These are phyloP conservation scores for Podosphaera xanthii DNA, from an alignment of 2,329 filamentous ascomycete species.

Conservation along the genomic window DNA sequence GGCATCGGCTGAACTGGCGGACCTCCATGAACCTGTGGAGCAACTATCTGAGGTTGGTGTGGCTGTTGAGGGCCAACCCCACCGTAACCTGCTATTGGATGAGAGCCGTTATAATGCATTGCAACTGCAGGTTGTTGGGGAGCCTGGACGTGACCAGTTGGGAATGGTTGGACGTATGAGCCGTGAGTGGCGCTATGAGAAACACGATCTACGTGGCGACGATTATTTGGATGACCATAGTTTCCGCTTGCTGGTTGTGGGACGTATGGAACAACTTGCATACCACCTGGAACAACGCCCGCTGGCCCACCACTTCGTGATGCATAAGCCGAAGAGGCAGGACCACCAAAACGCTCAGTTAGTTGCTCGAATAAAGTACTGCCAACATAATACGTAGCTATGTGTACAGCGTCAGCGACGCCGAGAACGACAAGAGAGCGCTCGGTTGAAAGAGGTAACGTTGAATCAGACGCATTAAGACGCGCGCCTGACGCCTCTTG, in stretches of 20 bases:
- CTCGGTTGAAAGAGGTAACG: conserved; percentile 83
- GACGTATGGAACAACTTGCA: conserved; percentile 97
- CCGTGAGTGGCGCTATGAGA: conserved; percentile 56
- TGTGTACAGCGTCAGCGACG: conserved; percentile 94
- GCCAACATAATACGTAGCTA: conserved; percentile 95
- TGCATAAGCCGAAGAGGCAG: conserved; percentile 91
- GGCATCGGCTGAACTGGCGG: conserved; percentile 56
- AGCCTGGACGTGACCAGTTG: conserved; percentile 23
- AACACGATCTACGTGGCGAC: conserved; percentile 50
- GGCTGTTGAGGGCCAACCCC: conserved; percentile 62
- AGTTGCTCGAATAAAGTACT: conserved; percentile 96
- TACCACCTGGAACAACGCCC: conserved; percentile 81
- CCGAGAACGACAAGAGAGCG: conserved; percentile 95
- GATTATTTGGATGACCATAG: conserved; percentile 78
- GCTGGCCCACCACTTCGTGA: conserved; percentile 84
- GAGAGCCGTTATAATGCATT: conserved; percentile 46
- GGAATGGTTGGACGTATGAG: conserved; percentile 36
- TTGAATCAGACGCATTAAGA: conserved; percentile 87
- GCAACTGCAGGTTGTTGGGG: conserved; percentile 33
- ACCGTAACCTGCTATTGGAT: conserved; percentile 49
- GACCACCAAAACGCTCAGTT: conserved; percentile 87
- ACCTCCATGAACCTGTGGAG: conserved; percentile 41
- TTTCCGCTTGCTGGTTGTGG: conserved; percentile 83
- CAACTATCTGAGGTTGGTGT: conserved; percentile 32
- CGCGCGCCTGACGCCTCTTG: conserved; percentile 93